Percentiles rank a stretch among this genome's conserved stretches.
phyloP scores from a whole-genome alignment of 805 yeast species.

The Sugiyamaella chiloensis region DNA sequence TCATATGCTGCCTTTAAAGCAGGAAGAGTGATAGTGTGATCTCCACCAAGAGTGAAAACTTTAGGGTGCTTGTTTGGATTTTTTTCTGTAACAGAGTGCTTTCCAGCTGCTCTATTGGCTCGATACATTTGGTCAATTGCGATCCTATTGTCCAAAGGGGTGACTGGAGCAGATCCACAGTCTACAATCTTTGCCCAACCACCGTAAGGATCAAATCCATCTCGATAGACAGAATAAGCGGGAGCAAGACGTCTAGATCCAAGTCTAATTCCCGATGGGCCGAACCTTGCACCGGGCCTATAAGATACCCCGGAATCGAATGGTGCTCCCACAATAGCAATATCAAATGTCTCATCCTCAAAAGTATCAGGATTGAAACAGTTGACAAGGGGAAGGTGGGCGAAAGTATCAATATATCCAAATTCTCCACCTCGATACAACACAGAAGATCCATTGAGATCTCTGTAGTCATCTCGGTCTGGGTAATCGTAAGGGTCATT shows the following conservation, averaged over 20 bases:
- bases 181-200: conserved; percentile 53
- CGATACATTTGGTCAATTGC: conserved; percentile 55
- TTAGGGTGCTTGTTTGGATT: conserved; percentile 52
- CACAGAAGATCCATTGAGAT: conserved; percentile 31
- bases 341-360: conserved; percentile 49
- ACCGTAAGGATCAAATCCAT: conserved; percentile 45
- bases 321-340: conserved; percentile 75
- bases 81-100: conserved; percentile 21
- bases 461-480: not conserved
- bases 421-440: conserved; percentile 35
- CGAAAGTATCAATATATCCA: conserved; percentile 42
- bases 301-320: conserved; percentile 78
- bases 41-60: conserved; percentile 69
- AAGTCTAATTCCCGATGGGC: conserved; percentile 47
- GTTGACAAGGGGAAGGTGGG: conserved; percentile 58
- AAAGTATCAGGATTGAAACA: conserved; percentile 53
- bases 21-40: conserved; percentile 67
- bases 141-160: conserved; percentile 57
- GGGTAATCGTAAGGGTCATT: not conserved
- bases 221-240: conserved; percentile 46
- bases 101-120: conserved; percentile 44
- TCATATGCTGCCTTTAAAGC: conserved; percentile 58
- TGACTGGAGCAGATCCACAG: conserved; percentile 62
- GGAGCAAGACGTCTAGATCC: conserved; percentile 40
- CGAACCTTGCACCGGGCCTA: conserved; percentile 79